A percentile compares a stretch with the other conserved stretches of the same genome.
Evolutionary conservation across 2,329 filamentous ascomycete genomes (phyloP).

Genomic region (Venturia aucupariae): DNA sequence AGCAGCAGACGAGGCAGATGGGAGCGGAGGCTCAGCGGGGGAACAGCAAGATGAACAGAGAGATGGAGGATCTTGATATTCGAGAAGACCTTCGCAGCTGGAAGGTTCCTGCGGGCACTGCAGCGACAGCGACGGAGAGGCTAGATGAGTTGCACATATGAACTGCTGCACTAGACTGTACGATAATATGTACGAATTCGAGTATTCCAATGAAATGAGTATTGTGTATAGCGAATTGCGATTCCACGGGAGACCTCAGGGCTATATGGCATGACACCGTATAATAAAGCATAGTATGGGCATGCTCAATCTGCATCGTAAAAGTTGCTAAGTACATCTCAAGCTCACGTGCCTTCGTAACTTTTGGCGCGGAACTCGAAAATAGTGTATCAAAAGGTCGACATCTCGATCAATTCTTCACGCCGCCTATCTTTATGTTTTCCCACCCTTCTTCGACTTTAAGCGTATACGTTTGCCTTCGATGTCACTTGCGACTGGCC

Average conservation of each 20-base stretch:
- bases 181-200: not conserved
- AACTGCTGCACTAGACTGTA: not conserved
- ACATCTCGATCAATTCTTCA: constrained; percentile 8
- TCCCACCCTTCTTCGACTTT: constrained; percentile 26
- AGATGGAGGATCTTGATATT: constrained; percentile 41
- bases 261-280: too few species aligned
- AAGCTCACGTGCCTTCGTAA: not conserved
- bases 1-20: constrained; percentile 35
- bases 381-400: not conserved
- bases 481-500: constrained; percentile 27
- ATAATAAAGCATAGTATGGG: too few species aligned
- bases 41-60: constrained; percentile 27
- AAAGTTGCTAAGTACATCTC: too few species aligned
- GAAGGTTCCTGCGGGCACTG: constrained; percentile 23
- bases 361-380: not conserved
- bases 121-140: not conserved
- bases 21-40: constrained; percentile 30
- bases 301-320: too few species aligned
- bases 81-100: constrained; percentile 40
- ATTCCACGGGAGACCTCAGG: not conserved
- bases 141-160: not conserved
- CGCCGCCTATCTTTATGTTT: constrained; percentile 24
- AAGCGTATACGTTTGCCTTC: constrained; percentile 30
- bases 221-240: not conserved
- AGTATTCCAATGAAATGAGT: not conserved